Evolutionary conservation across 2,329 filamentous ascomycete genomes (phyloP), one percentile per base, ranked within the genome.

Genomic region (Fusarium decemcellulare): DNA sequence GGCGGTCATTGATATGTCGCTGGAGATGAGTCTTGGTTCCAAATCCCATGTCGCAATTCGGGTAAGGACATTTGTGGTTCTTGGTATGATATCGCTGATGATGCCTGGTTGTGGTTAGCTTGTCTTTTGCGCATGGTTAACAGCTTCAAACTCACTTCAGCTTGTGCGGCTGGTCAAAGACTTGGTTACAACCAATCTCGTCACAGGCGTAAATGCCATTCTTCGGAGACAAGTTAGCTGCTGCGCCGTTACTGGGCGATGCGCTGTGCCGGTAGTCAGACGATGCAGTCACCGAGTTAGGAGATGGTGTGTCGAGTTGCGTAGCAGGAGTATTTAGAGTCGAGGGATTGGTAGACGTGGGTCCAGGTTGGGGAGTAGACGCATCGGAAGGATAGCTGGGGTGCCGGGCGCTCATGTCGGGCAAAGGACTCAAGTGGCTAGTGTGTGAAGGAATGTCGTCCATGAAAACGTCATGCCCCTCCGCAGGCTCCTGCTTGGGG

Each of bases 11-110:
- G 74, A 89, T 85, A 71, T 90, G 88, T 10, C 88, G 86, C 72
- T 89, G 86, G 47, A 90, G 80, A 74, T 90, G 88, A 5, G 88
- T 90, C 74, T 88, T 88, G 18, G 88, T 90, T 55, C 88, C 88
- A 61, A 90, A 90, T 23, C 83, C 83, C 74, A 86, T 88, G 55
- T 82, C 84, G 69, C 88, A 90, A 23, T 79, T 80, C 1, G 80
- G 74, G 60, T 88, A 87, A 4, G 82, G 81, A 60, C 87, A 87
- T 55, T 88, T 87, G 74, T 90, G 88, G 47, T 87, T 86, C 65
- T 87, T 86, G 57, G 87, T 86, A 68, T 90, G 88, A 65, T 90
- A 90, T 16, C 88, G 83, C 68, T 86, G 87, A 72, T 90, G 88
- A 61, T 90, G 88, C 67, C 85, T 87, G 30, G n/a, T 30, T 10